These are phyloP conservation scores for Dothiorella sarmentorum DNA, from an alignment of 2,329 filamentous ascomycete species.

Conservation along the genomic window DNA sequence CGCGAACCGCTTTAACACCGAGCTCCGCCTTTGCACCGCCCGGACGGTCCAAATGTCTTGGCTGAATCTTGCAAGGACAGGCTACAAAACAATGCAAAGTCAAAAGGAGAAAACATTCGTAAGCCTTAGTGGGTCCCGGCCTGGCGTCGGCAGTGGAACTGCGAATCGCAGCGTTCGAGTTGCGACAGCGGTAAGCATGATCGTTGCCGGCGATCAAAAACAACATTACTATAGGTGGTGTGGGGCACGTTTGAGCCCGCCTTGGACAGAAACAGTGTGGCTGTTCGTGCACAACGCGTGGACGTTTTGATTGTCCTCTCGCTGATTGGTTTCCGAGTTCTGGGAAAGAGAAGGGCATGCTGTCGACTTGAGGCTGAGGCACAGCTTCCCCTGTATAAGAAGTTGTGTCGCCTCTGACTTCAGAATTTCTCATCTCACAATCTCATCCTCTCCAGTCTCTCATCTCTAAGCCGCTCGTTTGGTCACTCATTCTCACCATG, in stretches of 20 bases:
- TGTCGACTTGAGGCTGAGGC: not conserved
- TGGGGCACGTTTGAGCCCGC: not conserved
- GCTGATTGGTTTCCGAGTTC: not conserved
- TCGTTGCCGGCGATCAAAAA: not conserved
- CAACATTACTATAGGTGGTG: not conserved
- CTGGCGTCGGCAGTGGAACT: not conserved
- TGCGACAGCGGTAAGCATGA: conserved; percentile 8
- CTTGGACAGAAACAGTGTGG: not conserved
- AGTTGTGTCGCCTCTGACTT: not conserved
- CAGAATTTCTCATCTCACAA: not conserved
- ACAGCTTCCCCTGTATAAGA: not conserved
- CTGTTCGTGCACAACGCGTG: not conserved
- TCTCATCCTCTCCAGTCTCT: not conserved
- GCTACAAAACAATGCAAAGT: not conserved
- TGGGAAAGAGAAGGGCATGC: not conserved
- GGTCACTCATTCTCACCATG: not conserved
- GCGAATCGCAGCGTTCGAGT: not conserved
- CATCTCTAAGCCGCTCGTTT: conserved; percentile 1
- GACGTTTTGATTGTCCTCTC: not conserved
- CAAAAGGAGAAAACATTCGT: conserved; percentile 11
- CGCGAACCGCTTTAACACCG: not conserved
- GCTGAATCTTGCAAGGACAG: not conserved
- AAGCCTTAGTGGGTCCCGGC: conserved; percentile 5
- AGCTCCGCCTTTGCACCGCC: not conserved
- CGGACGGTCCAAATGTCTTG: not conserved